These are phyloP conservation scores for Neospermospora avenae DNA, from an alignment of 2,329 filamentous ascomycete genomes.

Conservation along the genomic window DNA sequence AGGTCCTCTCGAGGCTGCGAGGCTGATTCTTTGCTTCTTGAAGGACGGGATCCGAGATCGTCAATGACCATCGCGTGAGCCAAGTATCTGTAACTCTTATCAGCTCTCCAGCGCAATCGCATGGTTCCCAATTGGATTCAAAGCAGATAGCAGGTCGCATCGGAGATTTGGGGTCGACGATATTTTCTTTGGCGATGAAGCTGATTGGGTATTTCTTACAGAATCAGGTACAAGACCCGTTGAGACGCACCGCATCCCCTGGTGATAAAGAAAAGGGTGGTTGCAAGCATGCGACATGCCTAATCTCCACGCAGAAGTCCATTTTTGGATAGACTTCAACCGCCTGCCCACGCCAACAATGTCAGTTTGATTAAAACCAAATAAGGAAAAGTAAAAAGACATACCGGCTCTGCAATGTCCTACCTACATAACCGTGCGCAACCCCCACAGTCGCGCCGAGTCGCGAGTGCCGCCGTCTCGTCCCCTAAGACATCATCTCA, in stretches of 20 bases:
- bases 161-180: conserved; percentile 19
- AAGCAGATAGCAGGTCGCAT: background rate
- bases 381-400: background rate
- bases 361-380: background rate
- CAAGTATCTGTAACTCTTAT: background rate
- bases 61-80: too few species aligned
- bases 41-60: background rate
- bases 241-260: conserved; percentile 9
- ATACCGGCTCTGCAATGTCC: background rate
- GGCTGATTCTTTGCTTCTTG: background rate
- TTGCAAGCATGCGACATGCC: background rate
- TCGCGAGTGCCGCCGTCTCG: background rate
- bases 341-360: background rate
- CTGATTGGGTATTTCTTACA: conserved; percentile 12
- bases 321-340: background rate
- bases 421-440: background rate
- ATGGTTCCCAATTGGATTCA: background rate
- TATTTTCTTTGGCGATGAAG: background rate
- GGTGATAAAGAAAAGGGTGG: background rate
- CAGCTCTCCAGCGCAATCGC: background rate
- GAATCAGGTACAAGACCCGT: conserved; percentile 7
- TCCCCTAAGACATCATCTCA: background rate
- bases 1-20: background rate
- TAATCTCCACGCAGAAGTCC: conserved; percentile 3
- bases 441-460: background rate